Evolutionary conservation across 306 rosid species (phyloP).

Genomic region (Begonia fuchsioides): DNA sequence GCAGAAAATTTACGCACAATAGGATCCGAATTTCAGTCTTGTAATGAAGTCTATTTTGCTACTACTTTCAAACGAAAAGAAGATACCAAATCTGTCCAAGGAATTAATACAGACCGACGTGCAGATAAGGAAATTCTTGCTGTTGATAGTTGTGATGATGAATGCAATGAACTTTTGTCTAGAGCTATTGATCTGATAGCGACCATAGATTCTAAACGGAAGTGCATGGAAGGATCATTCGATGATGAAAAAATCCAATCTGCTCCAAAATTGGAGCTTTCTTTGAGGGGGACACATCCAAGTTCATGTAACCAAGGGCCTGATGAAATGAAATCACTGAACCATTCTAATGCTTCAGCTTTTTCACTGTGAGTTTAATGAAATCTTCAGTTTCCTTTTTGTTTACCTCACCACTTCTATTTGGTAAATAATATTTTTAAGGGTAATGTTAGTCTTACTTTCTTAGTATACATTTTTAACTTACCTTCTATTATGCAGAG

Average conservation of each 20-base stretch:
- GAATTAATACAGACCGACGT: conserved; percentile 15
- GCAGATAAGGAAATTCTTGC: conserved; percentile 18
- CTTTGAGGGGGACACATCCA: conserved; percentile 27
- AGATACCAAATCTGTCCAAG: conserved; percentile 12
- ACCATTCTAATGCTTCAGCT: conserved; percentile 51
- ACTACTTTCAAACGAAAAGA: conserved; percentile 18
- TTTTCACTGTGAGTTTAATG: conserved; percentile 57
- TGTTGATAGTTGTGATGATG: conserved; percentile 17
- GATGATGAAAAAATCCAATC: conserved; percentile 19
- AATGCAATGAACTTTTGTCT: conserved; percentile 22
- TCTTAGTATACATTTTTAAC: no score
- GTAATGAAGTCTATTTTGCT: conserved; percentile 17
- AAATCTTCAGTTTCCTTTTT: no score
- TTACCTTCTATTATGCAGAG: no score
- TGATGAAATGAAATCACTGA: conserved; percentile 29
- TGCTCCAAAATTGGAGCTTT: conserved; percentile 42
- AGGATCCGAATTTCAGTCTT: conserved; percentile 18
- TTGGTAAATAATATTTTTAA: no score
- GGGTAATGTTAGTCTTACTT: no score
- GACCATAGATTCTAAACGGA: conserved; percentile 26
- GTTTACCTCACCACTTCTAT: no score
- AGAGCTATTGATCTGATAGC: conserved; percentile 63
- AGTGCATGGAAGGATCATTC: conserved; percentile 14
- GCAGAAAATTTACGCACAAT: conserved; percentile 26
- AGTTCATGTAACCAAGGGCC: conserved; percentile 20